Evolutionary conservation across 176 grass and related monocot genomes (phyloP), one percentile per base, ranked within the genome.

Genomic region (Chloris gayana): DNA sequence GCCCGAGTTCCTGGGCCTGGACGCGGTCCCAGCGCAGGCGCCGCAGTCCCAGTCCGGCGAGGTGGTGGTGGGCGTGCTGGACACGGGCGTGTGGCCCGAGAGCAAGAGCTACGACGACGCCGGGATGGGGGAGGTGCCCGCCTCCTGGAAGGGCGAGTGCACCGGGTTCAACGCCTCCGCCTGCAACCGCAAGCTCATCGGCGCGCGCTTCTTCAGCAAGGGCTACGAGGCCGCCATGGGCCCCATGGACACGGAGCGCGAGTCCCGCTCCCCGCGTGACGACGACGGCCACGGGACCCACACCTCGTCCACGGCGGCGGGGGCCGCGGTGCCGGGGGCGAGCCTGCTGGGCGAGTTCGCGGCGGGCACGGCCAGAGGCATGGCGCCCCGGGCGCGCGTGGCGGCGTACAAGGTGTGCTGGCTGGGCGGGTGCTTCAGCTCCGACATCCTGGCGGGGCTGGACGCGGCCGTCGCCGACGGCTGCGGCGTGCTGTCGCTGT

Each of bases 401-500:
- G 91, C 94, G 0, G 79, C 37, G 5, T 98, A 98, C 88, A 98
- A 98, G 92, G 95, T 98, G 82, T 98, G 95, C 80, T 98, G 95
- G 95, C 76, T 82, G 18, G 90, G 90, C 0, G 95, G 95, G 5
- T 98, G 95, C 78, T 98, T 93, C 77, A 93, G 92, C 86, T 94
- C 95, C 1, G 95, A 98, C 83, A 98, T 98, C 69, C 88, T 98
- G 8, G 95, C 95, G 0, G 95, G 87, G 0, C 92, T 98, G 79
- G 95, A 98, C 58, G 86, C 84, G 27, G 95, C 84, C 19, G 84
- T 98, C 32, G 82, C 81, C 27, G 95, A 98, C 61, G 95, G 95
- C 0, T 98, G 95, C 54, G 83, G 91, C 21, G 92, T 98, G 30
- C 86, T 98, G 9, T 94, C 95, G 13, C 92, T 98, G 21, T 98